Conservation (phyloP, 2,329 filamentous ascomycete species). For the Arthrobotrys pseudoclavata region DNA sequence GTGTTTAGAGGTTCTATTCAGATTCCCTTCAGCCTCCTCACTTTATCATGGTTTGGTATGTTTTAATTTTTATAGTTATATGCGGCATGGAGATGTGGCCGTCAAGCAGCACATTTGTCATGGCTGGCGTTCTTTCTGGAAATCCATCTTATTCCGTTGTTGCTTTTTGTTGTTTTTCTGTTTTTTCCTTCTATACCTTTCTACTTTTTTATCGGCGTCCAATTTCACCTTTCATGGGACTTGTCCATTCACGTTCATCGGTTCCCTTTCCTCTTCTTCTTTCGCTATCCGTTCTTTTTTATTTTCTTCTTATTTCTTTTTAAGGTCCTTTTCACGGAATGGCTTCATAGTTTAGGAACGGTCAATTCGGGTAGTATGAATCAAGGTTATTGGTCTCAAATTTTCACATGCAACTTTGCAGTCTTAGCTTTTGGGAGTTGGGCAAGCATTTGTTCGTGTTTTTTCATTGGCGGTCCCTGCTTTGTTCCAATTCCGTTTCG, state of each 20-base stretch:
- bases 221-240: slow-evolving; percentile 13
- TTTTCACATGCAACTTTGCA: slow-evolving; percentile 19
- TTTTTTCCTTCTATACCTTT: slow-evolving; percentile 20
- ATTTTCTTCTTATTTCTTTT: slow-evolving; percentile 6
- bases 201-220: slow-evolving; percentile 10
- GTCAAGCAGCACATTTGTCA: slow-evolving; percentile 30
- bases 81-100: slow-evolving; percentile 17
- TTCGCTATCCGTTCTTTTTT: slow-evolving; percentile 2
- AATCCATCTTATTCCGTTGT: neutral
- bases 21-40: neutral
- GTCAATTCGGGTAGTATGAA: slow-evolving; percentile 13
- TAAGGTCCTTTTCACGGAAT: neutral
- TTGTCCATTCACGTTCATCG: neutral
- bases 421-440: slow-evolving; percentile 35
- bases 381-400: slow-evolving; percentile 27
- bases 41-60: slow-evolving; percentile 4
- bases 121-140: slow-evolving; percentile 49
- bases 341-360: neutral
- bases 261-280: neutral
- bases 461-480: slow-evolving; percentile 21
- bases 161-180: neutral
- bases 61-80: slow-evolving; percentile 14
- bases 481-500: slow-evolving; percentile 11
- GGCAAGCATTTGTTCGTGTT: slow-evolving; percentile 46
- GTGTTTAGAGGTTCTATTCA: slow-evolving; percentile 19